These are phyloP conservation scores for Jackrogersella minutella DNA, from an alignment of 495 filamentous ascomycete species.

Conservation along the genomic window DNA sequence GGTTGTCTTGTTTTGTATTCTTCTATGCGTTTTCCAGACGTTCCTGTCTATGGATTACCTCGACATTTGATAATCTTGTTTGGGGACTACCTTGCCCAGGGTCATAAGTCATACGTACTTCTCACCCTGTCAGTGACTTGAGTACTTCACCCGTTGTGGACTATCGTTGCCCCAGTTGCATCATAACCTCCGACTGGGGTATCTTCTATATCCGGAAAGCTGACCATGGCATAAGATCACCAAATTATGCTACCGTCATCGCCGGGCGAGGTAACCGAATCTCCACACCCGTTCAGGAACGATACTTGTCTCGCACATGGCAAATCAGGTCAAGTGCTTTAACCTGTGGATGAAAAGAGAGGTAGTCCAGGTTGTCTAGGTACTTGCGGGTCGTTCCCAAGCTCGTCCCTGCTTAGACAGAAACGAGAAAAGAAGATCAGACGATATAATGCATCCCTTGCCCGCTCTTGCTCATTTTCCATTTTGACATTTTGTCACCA, in stretches of 20 bases:
- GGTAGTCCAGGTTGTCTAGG: conserved; percentile 56
- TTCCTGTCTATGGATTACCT: conserved; percentile 46
- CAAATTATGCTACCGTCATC: conserved; percentile 64
- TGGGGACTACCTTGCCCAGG: conserved; percentile 51
- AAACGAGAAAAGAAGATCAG: conserved; percentile 57
- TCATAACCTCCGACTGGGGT: conserved; percentile 57
- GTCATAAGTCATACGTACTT: conserved; percentile 37
- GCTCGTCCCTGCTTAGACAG: conserved; percentile 45
- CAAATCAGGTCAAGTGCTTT: conserved; percentile 57
- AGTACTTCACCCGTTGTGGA: conserved; percentile 46
- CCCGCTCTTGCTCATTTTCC: conserved; percentile 47
- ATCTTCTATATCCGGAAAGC: conserved; percentile 59
- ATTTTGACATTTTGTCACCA: conserved; percentile 47
- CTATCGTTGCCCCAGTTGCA: conserved; percentile 57
- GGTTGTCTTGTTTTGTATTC: conserved; percentile 54
- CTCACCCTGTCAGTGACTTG: conserved; percentile 48
- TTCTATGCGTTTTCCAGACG: conserved; percentile 56
- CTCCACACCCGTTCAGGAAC: conserved; percentile 58
- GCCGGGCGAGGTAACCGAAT: conserved; percentile 55
- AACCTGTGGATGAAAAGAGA: conserved; percentile 52
- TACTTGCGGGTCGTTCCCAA: conserved; percentile 50
- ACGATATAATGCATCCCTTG: conserved; percentile 59
- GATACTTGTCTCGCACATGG: conserved; percentile 59
- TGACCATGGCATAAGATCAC: conserved; percentile 65
- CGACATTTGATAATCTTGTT: conserved; percentile 46